A percentile compares a stretch with the other conserved stretches of the same genome.
These are phyloP conservation scores for Diaporthe vaccinii DNA, from an alignment of 2,329 filamentous ascomycete species.

Conservation along the genomic window DNA sequence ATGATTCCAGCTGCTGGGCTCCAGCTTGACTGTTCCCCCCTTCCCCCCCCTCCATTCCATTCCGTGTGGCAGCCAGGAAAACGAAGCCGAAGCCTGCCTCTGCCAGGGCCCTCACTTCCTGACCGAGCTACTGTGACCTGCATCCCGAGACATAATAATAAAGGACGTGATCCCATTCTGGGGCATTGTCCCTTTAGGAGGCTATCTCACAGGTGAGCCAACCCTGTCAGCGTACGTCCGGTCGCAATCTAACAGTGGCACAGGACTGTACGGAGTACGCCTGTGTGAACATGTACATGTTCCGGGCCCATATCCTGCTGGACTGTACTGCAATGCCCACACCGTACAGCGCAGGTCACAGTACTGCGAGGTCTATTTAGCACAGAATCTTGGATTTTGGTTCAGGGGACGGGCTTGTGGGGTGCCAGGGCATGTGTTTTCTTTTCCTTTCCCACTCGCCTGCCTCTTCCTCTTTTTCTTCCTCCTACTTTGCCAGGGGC, in stretches of 20 bases:
- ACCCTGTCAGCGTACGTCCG: slow-evolving; percentile 9
- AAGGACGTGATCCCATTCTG: not conserved
- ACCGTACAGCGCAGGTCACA: not conserved
- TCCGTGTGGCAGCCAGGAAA: not conserved
- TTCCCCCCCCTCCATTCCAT: not conserved
- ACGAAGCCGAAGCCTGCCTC: not conserved
- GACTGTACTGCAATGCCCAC: not conserved
- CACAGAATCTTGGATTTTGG: not conserved
- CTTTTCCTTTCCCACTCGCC: not conserved
- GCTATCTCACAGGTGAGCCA: not conserved
- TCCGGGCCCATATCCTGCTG: not conserved
- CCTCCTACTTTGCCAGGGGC: slow-evolving; percentile 11
- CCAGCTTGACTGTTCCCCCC: not conserved
- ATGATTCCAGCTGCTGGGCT: not conserved
- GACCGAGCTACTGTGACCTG: not conserved
- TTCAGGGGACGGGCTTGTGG: slow-evolving; percentile 29
- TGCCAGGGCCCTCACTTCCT: not conserved
- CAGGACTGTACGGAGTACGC: not conserved
- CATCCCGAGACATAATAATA: not conserved
- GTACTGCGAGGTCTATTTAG: not conserved
- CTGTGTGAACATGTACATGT: not conserved
- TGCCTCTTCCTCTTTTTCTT: not conserved
- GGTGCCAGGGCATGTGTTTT: not conserved
- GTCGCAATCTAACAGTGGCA: slow-evolving; percentile 4
- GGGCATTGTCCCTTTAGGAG: not conserved